Percentiles rank a stretch among this genome's conserved stretches.
These are phyloP conservation scores for Torrubiellomyces zombiae DNA, from an alignment of 2,329 filamentous ascomycete genomes.

Conservation along the genomic window DNA sequence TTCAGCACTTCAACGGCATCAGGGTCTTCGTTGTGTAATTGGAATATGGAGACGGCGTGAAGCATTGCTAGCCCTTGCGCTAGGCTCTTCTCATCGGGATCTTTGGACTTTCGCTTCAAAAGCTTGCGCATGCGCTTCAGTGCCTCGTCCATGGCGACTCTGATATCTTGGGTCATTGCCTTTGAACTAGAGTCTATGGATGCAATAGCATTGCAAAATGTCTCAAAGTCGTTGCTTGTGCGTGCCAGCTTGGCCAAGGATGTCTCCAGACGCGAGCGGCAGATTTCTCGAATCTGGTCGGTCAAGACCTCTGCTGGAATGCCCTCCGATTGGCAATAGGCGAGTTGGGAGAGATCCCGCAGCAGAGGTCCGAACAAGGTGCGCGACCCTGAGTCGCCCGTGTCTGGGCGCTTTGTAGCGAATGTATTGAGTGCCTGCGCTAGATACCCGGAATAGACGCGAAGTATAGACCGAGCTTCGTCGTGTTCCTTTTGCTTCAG, in stretches of 20 bases:
- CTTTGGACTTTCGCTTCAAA: constrained; percentile 22
- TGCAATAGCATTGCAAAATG: constrained; percentile 36
- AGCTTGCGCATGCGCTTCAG: constrained; percentile 35
- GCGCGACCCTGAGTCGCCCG: constrained; percentile 11
- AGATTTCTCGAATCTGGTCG: constrained; percentile 34
- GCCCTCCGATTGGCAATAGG: constrained; percentile 31
- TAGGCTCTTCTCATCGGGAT: constrained; percentile 19
- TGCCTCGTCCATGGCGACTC: constrained; percentile 34
- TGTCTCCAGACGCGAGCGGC: constrained; percentile 39
- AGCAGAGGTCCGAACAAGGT: constrained; percentile 22
- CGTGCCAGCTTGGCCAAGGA: constrained; percentile 41
- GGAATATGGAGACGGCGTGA: constrained; percentile 69
- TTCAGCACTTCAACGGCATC: constrained; percentile 71
- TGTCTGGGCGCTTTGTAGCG: constrained; percentile 11
- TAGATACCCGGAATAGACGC: constrained; percentile 36
- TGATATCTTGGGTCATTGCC: constrained; percentile 37
- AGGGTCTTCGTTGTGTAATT: constrained; percentile 77
- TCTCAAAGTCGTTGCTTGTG: constrained; percentile 32
- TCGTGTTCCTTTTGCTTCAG: constrained; percentile 11
- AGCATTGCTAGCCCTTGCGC: constrained; percentile 59
- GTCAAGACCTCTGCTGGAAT: constrained; percentile 27
- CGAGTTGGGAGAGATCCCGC: constrained; percentile 35
- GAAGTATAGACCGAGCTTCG: constrained; percentile 19
- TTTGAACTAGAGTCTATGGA: constrained; percentile 35
- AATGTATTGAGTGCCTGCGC: constrained; percentile 31